A percentile compares a stretch with the other conserved stretches of the same genome.
These are phyloP conservation scores for Ophiocordyceps robertsii DNA, from an alignment of 2,329 filamentous ascomycete species.

Conservation along the genomic window DNA sequence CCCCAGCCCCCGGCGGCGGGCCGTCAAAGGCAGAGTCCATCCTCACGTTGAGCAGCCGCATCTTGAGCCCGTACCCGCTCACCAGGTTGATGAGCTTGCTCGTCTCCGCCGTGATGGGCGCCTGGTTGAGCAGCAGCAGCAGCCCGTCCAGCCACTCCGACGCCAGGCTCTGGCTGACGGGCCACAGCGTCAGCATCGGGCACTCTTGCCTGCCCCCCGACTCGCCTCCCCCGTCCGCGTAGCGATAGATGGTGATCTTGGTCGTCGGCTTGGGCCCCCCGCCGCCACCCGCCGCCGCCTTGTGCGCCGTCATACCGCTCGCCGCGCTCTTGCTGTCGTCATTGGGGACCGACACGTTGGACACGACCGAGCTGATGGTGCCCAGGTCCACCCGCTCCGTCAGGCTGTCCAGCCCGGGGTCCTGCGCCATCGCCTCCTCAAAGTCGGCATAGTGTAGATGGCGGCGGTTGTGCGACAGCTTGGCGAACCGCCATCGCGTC, in stretches of 20 bases:
- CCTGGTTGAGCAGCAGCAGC: slow-evolving; percentile 86
- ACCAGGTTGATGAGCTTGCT: slow-evolving; percentile 79
- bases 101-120: slow-evolving; percentile 93
- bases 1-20: slow-evolving; percentile 53
- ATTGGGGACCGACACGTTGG: slow-evolving; percentile 66
- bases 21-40: slow-evolving; percentile 65
- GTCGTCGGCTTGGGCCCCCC: slow-evolving; percentile 42
- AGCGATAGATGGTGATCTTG: slow-evolving; percentile 86
- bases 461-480: slow-evolving; percentile 79
- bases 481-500: slow-evolving; percentile 66
- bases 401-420: slow-evolving; percentile 61
- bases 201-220: slow-evolving; percentile 36
- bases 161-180: slow-evolving; percentile 66
- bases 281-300: slow-evolving; percentile 8
- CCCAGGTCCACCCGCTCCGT: slow-evolving; percentile 75
- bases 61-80: slow-evolving; percentile 82
- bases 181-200: slow-evolving; percentile 70
- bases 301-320: slow-evolving; percentile 28
- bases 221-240: slow-evolving; percentile 28
- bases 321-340: slow-evolving; percentile 32
- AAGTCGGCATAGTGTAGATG: slow-evolving; percentile 89
- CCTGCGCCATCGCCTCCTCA: slow-evolving; percentile 44
- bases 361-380: slow-evolving; percentile 83
- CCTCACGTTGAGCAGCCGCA: slow-evolving; percentile 78
- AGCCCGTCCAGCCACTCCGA: slow-evolving; percentile 96